Base-by-base conservation (phyloP, 2,329 filamentous ascomycete genomes). In the Fusarium duplospermum region DNA sequence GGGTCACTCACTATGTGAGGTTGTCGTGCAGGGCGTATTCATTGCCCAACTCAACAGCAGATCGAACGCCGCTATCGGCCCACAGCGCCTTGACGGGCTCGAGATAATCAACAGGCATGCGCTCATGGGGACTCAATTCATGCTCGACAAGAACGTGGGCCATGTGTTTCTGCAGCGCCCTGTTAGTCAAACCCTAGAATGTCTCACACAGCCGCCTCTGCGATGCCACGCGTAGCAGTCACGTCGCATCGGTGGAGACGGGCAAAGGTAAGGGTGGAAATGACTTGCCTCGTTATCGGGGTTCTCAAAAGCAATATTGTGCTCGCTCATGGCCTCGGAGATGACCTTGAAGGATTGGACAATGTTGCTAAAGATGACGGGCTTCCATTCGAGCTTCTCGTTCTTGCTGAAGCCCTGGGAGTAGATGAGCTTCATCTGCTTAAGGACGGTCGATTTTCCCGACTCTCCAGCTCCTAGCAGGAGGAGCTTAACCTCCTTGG, bases 391-490 rank as follows among this genome's bases (percentile, higher is more conserved):
- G 75, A 97, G 91, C 83, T 95, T 94, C 83, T 98, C 96, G 74
- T 90, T 91, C 79, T 94, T 93, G 80, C 91, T 94, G 86, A 98
- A 98, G 60, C 96, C 96, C 83, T 95, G 92, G 16, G 94, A 92
- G 83, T 98, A 96, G 78, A 99, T 98, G 83, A 99, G 92, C 83
- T 96, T 96, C 96, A 99, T 98, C 87, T 98, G 96, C 87, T 98
- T 98, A 75, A 98, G 90, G 69, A 98, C 95, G 2, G 96, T 98
- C 10, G 96, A 98, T 85, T 98, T 98, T 75, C 96, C 84, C 54
- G 84, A 84, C 93, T 98, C 96, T 81, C 96, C 96, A 79, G 96
- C 96, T 83, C 96, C 95, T 74, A 99, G 89, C 76, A 99, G 88
- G 77, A 99, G 86, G 74, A 99, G 91, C 88, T 98, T 99, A 80